Evolutionary conservation across 2,329 filamentous ascomycete species (phyloP), one percentile per base, ranked within the genome.

Genomic region (Fusarium oligoseptatum): DNA sequence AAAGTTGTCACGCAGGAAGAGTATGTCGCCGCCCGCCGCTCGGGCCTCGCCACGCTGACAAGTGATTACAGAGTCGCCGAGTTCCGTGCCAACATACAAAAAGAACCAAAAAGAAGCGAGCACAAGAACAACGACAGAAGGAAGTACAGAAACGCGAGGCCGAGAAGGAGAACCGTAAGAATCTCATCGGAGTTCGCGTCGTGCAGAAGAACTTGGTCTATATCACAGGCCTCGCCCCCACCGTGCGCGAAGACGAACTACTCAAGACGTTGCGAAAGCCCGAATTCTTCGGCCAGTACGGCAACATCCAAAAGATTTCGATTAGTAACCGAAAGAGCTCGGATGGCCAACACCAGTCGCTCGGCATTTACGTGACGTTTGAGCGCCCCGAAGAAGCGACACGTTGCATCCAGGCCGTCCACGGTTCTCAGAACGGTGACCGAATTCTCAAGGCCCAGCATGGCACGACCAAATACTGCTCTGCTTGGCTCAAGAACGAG

Each of bases 181-280:
- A 98, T 81, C 90, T 99, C 32, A 95, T 97, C 64, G 97, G 97
- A 67, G 94, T 99, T 58, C 92, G 97, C 58, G 97, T 99, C 52
- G 95, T 98, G 45, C 97, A 99, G 84, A 98, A 98, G 87, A 99
- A 99, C 81, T 90, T 99, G 55, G 97, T 99, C 74, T 99, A 99
- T 83, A 96, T 99, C 73, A 98, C 97, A 39, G 97, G 97, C 60
- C 88, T 99, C 29, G 97, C 94, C 72, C 97, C 97, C 14, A 95
- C 93, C 37, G 94, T 97, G 71, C 93, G 94, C 73, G 97, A 99
- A 84, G 95, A 98, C 81, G 94, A 96, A 77, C 88, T 99, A 4
- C 89, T 98, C 56, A 94, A 96, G 83, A 98, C 95, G 0, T 87
- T 99, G 56, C 92, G 97, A 66, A 95, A 95, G 72, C 91, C 92